A percentile compares a stretch with the other conserved stretches of the same genome.
These are phyloP conservation scores for Alternaria atra DNA, from an alignment of 2,329 filamentous ascomycete species.

Conservation along the genomic window DNA sequence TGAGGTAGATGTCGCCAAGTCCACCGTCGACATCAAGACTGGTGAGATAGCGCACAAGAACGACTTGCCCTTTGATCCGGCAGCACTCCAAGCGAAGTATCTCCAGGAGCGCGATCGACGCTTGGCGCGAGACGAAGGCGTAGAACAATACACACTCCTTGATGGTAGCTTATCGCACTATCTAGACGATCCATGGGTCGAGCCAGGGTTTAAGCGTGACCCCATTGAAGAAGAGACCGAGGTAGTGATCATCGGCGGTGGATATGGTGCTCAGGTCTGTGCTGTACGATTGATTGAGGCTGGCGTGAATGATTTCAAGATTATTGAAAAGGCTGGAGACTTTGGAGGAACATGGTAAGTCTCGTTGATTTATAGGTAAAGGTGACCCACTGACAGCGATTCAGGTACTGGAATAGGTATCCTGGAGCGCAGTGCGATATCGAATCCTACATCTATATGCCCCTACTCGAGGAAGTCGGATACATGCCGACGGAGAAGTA, in stretches of 20 bases:
- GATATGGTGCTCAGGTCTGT: constrained; percentile 56
- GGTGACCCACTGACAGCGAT: constrained; percentile 12
- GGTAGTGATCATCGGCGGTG: constrained; percentile 55
- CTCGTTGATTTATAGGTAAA: not conserved
- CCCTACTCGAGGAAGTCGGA: constrained; percentile 29
- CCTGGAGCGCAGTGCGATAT: constrained; percentile 36
- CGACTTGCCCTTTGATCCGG: constrained; percentile 35
- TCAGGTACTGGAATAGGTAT: constrained; percentile 56
- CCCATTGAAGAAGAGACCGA: constrained; percentile 40
- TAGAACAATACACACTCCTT: constrained; percentile 40
- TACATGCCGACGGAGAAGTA: constrained; percentile 66
- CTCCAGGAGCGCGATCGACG: constrained; percentile 41
- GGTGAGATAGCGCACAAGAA: constrained; percentile 25
- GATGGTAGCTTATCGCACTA: constrained; percentile 38
- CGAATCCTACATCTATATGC: constrained; percentile 44
- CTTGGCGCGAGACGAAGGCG: constrained; percentile 33
- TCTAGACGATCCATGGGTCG: constrained; percentile 41
- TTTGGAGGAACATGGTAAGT: constrained; percentile 58
- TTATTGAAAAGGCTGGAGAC: constrained; percentile 56
- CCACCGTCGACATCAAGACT: constrained; percentile 25
- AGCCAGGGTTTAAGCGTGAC: constrained; percentile 35
- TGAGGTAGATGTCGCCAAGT: constrained; percentile 19
- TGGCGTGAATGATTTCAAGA: constrained; percentile 45
- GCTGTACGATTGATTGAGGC: constrained; percentile 49
- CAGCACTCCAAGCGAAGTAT: constrained; percentile 39